These are phyloP conservation scores for Leersia perrieri DNA, from an alignment of 176 grass and related monocot species.

Conservation along the genomic window DNA sequence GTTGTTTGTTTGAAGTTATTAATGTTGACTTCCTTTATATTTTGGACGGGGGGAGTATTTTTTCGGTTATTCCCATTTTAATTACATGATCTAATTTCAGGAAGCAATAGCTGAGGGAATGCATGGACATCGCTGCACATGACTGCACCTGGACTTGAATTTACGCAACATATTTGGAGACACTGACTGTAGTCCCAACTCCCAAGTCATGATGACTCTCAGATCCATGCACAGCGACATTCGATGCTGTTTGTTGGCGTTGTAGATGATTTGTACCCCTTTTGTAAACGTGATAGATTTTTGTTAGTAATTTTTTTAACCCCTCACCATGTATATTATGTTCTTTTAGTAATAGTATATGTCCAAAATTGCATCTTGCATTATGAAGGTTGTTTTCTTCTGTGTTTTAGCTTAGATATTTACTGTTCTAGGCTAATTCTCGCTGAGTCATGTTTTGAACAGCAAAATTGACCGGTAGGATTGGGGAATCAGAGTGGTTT, in stretches of 20 bases:
- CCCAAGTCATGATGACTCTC: background rate
- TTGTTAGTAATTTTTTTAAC: background rate
- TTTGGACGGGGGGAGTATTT: too few species aligned
- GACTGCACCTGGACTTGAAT: background rate
- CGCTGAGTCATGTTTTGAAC: too few species aligned
- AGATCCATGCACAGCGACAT: background rate
- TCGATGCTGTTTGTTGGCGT: background rate
- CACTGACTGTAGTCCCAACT: background rate
- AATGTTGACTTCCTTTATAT: too few species aligned
- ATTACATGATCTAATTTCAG: conserved; percentile 21
- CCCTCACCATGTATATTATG: conserved; percentile 12
- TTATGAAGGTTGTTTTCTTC: too few species aligned
- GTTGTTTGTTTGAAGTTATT: too few species aligned
- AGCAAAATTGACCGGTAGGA: too few species aligned
- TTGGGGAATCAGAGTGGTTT: too few species aligned
- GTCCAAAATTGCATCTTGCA: background rate
- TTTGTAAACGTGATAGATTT: background rate
- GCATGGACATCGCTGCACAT: background rate
- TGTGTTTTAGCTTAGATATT: too few species aligned
- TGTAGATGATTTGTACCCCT: conserved; percentile 37
- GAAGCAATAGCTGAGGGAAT: conserved; percentile 39
- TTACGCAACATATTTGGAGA: background rate
- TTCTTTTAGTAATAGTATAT: conserved; percentile 10
- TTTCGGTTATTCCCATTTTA: background rate
- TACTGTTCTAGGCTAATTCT: too few species aligned